Evolutionary conservation across 2,329 filamentous ascomycete species (phyloP), one percentile per base, ranked within the genome.

Genomic region (Podosphaera fusca): DNA sequence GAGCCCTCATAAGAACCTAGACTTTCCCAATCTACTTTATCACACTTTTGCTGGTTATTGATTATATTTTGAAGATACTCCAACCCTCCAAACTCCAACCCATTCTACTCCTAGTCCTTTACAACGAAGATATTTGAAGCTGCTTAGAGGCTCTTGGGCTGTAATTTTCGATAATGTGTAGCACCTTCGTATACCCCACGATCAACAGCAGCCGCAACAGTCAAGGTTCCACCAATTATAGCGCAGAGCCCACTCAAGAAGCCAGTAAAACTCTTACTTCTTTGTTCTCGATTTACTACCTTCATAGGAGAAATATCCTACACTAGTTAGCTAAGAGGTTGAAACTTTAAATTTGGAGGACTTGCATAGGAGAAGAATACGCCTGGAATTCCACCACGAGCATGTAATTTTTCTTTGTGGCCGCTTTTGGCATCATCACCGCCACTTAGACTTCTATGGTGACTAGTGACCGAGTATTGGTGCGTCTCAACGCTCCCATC

Each of bases 221-320:
- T 98, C 62, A 98, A 72, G 0, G 92, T 98, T 63, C 92, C 92
- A 60, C 92, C 92, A 55, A 98, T 82, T 60, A 96, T 85, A 42
- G 90, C 90, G 69, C 92, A 98, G 29, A 98, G 80, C 53, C 92
- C 92, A 0, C 92, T 90, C 58, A 98, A 71, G 74, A 98, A 98
- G 21, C 86, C 86, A 0, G 87, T 81, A 69, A 98, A 94, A 3
- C 84, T 85, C 75, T 96, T 96, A 59, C 82, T 75, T 52, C 87
- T 80, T 63, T 86, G 84, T 73, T 98, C 94, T 57, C 89, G 84
- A 74, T 98, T 98, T 71, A 98, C 85, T 60, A 98, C 90, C 73
- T 96, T 98, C 92, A 98, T 98, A 4, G 92, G 92, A 1, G 90
- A 96, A 69, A 98, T 98, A 65, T 98, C 92, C 85, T 89, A 57